phyloP scores from a whole-genome alignment of 2,329 filamentous ascomycete genomes.

The Microcyclospora pomicola region DNA sequence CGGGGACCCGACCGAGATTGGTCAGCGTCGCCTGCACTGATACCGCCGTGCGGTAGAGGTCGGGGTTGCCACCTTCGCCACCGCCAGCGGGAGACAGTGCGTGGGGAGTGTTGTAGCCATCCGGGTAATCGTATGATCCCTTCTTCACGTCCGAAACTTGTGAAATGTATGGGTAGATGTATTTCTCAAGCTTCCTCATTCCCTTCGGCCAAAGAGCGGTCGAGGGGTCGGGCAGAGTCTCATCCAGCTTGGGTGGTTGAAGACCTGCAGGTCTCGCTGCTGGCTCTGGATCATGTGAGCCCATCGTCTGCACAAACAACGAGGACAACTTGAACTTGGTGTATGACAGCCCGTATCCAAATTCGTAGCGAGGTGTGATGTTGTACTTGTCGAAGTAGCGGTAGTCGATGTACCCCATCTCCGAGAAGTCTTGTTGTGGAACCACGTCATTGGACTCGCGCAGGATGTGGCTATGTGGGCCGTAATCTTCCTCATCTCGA shows the following conservation, averaged over 20 bases:
- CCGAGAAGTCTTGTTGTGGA: conserved; percentile 70
- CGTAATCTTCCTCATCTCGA: conserved; percentile 60
- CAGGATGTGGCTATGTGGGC: conserved; percentile 54
- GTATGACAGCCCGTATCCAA: conserved; percentile 76
- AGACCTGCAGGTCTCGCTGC: conserved; percentile 27
- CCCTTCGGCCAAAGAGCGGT: conserved; percentile 47
- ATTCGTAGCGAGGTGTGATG: conserved; percentile 67
- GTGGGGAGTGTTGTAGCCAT: conserved; percentile 39
- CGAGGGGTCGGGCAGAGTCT: conserved; percentile 40
- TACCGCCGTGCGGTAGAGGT: conserved; percentile 46
- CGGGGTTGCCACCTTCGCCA: conserved; percentile 53
- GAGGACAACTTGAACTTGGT: conserved; percentile 54
- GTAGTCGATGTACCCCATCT: conserved; percentile 82
- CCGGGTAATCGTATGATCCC: conserved; percentile 36
- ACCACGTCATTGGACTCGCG: conserved; percentile 54
- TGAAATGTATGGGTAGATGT: conserved; percentile 58
- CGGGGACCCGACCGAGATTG: conserved; percentile 46
- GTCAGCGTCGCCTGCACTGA: conserved; percentile 39
- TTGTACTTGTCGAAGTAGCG: conserved; percentile 68
- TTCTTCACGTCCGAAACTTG: conserved; percentile 34
- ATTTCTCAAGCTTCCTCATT: conserved; percentile 51
- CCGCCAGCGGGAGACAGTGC: conserved; percentile 52
- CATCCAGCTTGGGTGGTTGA: conserved; percentile 42
- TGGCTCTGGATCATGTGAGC: conserved; percentile 16
- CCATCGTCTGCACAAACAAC: conserved; percentile 33